Evolutionary conservation across 805 yeast genomes (phyloP).

Genomic region (Nakazawaea sp.): DNA sequence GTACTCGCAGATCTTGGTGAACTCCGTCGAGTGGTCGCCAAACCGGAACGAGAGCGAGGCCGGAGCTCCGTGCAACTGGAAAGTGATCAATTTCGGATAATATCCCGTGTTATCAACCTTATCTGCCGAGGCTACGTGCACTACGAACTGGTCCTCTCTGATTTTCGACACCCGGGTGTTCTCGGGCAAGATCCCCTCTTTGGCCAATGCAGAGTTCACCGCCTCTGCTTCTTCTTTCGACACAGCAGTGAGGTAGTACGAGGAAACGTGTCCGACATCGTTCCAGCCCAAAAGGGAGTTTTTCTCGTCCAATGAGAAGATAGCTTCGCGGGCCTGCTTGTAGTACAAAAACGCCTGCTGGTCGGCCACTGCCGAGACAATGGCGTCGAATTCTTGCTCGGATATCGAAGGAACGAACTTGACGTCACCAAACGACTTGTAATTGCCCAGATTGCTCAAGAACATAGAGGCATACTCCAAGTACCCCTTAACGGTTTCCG

Average conservation of each 20-base stretch:
- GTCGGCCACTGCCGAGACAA: slow-evolving; percentile 36
- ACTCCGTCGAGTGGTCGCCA: slow-evolving; percentile 74
- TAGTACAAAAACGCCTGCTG: slow-evolving; percentile 27
- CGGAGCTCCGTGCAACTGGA: slow-evolving; percentile 31
- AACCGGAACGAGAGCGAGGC: slow-evolving; percentile 48
- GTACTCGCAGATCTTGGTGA: slow-evolving; percentile 48
- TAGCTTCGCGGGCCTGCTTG: slow-evolving; percentile 34
- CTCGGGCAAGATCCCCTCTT: slow-evolving; percentile 62
- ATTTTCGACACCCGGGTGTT: slow-evolving; percentile 69
- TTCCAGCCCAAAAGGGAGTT: slow-evolving; percentile 69
- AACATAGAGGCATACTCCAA: slow-evolving; percentile 74
- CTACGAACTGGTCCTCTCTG: slow-evolving; percentile 39
- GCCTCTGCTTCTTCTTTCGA: slow-evolving; percentile 58
- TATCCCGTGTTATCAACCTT: slow-evolving; percentile 37
- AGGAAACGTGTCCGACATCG: slow-evolving; percentile 65
- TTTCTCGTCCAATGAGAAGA: slow-evolving; percentile 45
- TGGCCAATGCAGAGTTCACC: slow-evolving; percentile 60
- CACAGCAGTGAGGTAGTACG: slow-evolving; percentile 57
- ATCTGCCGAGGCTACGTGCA: slow-evolving; percentile 64
- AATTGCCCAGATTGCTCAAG: slow-evolving; percentile 68
- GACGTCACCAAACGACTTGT: slow-evolving; percentile 82
- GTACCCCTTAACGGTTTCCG: slow-evolving; percentile 35
- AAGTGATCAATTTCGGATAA: slow-evolving; percentile 41
- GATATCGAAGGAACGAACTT: slow-evolving; percentile 71
- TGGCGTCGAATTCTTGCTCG: slow-evolving; percentile 37